phyloP scores from a whole-genome alignment of 257 asterid genomes.

The Eustoma russellianum region DNA sequence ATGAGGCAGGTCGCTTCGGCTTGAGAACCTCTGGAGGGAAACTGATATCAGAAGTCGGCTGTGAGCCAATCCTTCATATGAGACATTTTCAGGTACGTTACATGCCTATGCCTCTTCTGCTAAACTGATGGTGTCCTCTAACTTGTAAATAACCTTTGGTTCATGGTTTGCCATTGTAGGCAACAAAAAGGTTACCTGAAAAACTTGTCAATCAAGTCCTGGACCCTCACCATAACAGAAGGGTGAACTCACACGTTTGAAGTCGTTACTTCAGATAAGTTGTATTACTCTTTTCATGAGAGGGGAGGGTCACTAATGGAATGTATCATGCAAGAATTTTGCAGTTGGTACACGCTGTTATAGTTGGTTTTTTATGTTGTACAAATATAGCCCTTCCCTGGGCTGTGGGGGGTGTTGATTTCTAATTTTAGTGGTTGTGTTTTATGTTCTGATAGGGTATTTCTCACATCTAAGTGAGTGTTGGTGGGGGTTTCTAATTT shows the following conservation, averaged over 20 bases:
- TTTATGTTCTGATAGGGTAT: too few species aligned
- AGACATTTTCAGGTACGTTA: conserved; percentile 80
- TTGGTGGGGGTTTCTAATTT: too few species aligned
- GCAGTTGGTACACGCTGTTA: background rate
- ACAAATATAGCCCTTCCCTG: background rate
- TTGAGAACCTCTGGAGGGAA: conserved; percentile 76
- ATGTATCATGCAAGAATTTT: conserved; percentile 9
- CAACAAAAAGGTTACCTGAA: conserved; percentile 68
- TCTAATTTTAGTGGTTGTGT: too few species aligned
- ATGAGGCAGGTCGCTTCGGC: conserved; percentile 81
- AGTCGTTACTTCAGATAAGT: background rate
- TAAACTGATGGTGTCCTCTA: too few species aligned
- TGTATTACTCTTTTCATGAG: conserved; percentile 1
- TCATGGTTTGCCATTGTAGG: conserved; percentile 27
- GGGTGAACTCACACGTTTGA: conserved; percentile 7
- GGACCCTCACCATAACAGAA: conserved; percentile 20
- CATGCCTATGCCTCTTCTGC: background rate
- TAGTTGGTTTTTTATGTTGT: conserved; percentile 8
- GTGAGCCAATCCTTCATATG: conserved; percentile 96
- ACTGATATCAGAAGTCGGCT: conserved; percentile 84
- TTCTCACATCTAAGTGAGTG: too few species aligned
- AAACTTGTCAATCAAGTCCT: conserved; percentile 66
- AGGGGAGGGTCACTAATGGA: conserved; percentile 2
- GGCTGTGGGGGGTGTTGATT: too few species aligned
- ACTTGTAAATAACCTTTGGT: background rate